phyloP scores from a whole-genome alignment of 345 rosid genomes.

The Excoecaria cochinchinensis region DNA sequence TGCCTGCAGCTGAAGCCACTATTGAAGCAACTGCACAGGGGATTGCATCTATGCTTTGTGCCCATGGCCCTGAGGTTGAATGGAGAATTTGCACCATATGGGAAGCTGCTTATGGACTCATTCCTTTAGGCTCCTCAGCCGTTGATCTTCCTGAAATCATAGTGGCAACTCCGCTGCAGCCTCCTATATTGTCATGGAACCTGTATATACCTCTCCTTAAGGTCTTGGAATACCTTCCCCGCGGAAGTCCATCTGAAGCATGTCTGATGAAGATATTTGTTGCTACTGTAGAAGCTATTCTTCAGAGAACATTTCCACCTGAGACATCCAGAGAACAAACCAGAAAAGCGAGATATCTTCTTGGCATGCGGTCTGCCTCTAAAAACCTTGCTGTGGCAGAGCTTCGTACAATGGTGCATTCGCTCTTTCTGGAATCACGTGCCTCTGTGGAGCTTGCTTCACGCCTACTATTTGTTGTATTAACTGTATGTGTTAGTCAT shows the following conservation, averaged over 20 bases:
- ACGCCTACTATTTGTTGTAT: conserved; percentile 86
- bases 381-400: conserved; percentile 94
- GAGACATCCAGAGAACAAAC: conserved; percentile 51
- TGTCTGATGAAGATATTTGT: conserved; percentile 96
- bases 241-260: conserved; percentile 98
- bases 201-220: conserved; percentile 94
- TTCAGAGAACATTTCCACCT: conserved; percentile 81
- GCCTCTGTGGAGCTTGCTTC: conserved; percentile 93
- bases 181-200: conserved; percentile 91
- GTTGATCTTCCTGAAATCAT: conserved; percentile 98
- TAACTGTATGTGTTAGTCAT: conserved; percentile 94
- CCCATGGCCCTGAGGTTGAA: conserved; percentile 98
- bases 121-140: conserved; percentile 90
- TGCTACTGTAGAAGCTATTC: conserved; percentile 90
- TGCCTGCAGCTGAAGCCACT: conserved; percentile 93
- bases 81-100: conserved; percentile 99
- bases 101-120: conserved; percentile 98
- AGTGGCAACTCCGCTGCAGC: conserved; percentile 90
- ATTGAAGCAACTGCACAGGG: conserved; percentile 99
- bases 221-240: conserved; percentile 96
- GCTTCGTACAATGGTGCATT: conserved; percentile 96
- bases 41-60: conserved; percentile 99
- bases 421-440: conserved; percentile 86
- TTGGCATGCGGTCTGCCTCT: conserved; percentile 58
- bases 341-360: conserved; percentile 52